Evolutionary conservation across 2,329 filamentous ascomycete species (phyloP).

Genomic region (Aspergillus tubingensis): DNA sequence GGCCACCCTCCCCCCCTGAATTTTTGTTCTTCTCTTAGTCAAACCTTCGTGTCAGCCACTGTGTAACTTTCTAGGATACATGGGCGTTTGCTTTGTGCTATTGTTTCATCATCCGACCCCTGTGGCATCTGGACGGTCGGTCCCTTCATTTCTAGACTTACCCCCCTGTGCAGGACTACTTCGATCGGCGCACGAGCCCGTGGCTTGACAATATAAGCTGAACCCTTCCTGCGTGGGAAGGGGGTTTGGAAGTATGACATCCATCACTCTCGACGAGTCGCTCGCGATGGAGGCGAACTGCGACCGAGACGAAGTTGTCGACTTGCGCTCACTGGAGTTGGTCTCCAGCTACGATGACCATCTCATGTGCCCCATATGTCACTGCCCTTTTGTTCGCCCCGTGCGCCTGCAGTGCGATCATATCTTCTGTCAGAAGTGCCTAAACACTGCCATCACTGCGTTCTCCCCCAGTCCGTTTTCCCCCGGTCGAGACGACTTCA

Average conservation of each 20-base stretch:
- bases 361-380: slow-evolving; percentile 65
- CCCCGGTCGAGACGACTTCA: slow-evolving; percentile 38
- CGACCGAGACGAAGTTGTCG: slow-evolving; percentile 44
- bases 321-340: slow-evolving; percentile 61
- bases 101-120: slow-evolving; percentile 25
- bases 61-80: slow-evolving; percentile 20
- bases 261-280: slow-evolving; percentile 37
- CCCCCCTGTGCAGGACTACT: background rate
- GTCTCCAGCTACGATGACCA: slow-evolving; percentile 59
- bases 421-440: slow-evolving; percentile 63
- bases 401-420: slow-evolving; percentile 63
- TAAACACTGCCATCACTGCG: slow-evolving; percentile 51
- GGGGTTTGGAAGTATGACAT: slow-evolving; percentile 9
- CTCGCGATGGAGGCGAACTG: slow-evolving; percentile 32
- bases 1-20: slow-evolving; percentile 4
- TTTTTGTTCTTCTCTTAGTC: background rate
- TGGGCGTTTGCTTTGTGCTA: slow-evolving; percentile 22
- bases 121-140: slow-evolving; percentile 20
- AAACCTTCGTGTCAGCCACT: slow-evolving; percentile 15
- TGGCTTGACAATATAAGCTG: slow-evolving; percentile 8
- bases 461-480: slow-evolving; percentile 31
- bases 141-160: slow-evolving; percentile 11
- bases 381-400: slow-evolving; percentile 62
- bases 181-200: background rate
- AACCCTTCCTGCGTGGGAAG: background rate